Percentiles rank a stretch among this genome's conserved stretches.
Conservation (phyloP, 495 filamentous ascomycete species). For the Aspergillus conjunctus region DNA sequence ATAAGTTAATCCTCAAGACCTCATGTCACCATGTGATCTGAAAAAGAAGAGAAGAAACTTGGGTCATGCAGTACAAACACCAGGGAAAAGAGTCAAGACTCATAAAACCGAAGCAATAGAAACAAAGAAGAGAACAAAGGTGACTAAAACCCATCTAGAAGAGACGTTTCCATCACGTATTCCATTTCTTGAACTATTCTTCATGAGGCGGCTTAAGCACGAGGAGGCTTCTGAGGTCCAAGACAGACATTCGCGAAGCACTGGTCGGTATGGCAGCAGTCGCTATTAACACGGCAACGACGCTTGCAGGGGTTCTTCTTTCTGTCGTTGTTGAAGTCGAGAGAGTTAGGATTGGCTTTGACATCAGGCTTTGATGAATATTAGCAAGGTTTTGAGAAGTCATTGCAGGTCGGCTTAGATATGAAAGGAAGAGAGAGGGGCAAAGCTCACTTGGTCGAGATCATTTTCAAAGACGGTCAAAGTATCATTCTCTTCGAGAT, state of each 20-base stretch:
- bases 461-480: background rate
- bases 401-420: too few species aligned
- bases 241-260: background rate
- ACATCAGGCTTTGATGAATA: too few species aligned
- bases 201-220: background rate
- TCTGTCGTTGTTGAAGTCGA: background rate
- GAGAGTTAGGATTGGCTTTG: too few species aligned
- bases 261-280: slow-evolving; percentile 1
- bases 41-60: background rate
- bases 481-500: background rate
- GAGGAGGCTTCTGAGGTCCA: slow-evolving; percentile 8
- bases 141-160: background rate
- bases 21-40: background rate
- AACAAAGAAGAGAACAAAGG: background rate
- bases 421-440: too few species aligned
- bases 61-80: too few species aligned
- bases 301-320: slow-evolving; percentile 3
- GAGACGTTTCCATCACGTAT: background rate
- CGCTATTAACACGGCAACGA: background rate
- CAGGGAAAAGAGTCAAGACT: background rate
- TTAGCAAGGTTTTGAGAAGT: too few species aligned
- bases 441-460: too few species aligned
- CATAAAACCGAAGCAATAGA: background rate
- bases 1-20: background rate
- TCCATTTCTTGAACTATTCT: background rate